Evolutionary conservation across 306 rosid species (phyloP).

Genomic region (Casuarina glauca): DNA sequence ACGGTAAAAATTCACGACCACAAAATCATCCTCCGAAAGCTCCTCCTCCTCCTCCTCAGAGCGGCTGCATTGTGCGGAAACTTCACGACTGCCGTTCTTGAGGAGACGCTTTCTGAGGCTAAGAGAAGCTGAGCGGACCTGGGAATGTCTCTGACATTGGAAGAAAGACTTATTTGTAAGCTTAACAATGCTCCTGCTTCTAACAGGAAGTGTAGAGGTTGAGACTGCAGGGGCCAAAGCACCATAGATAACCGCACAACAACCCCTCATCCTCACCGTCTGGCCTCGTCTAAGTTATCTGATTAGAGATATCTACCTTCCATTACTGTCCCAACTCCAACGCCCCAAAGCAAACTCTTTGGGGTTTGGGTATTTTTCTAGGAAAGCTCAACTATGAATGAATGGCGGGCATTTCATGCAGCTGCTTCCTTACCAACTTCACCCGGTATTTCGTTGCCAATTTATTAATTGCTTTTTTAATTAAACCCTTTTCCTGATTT

Average conservation of each 20-base stretch:
- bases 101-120: conserved; percentile 23
- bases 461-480: no score
- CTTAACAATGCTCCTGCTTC: background rate
- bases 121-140: conserved; percentile 26
- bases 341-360: no score
- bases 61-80: conserved; percentile 14
- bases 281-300: no score
- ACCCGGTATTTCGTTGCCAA: no score
- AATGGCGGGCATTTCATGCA: no score
- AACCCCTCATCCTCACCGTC: conserved; percentile 20
- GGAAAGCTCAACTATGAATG: no score
- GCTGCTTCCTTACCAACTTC: no score
- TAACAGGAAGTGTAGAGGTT: background rate
- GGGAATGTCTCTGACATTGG: conserved; percentile 12
- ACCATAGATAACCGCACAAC: conserved; percentile 7
- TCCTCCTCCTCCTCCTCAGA: background rate
- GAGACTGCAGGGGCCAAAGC: conserved; percentile 9
- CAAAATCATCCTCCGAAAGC: conserved; percentile 37
- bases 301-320: no score
- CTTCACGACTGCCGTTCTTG: background rate
- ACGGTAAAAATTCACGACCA: conserved; percentile 82
- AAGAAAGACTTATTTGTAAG: conserved; percentile 24
- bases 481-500: no score
- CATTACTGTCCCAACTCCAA: no score
- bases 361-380: no score